A percentile compares a stretch with the other conserved stretches of the same genome.
phyloP scores from a whole-genome alignment of 2,329 filamentous ascomycete species.

The Delphinella strobiligena region DNA sequence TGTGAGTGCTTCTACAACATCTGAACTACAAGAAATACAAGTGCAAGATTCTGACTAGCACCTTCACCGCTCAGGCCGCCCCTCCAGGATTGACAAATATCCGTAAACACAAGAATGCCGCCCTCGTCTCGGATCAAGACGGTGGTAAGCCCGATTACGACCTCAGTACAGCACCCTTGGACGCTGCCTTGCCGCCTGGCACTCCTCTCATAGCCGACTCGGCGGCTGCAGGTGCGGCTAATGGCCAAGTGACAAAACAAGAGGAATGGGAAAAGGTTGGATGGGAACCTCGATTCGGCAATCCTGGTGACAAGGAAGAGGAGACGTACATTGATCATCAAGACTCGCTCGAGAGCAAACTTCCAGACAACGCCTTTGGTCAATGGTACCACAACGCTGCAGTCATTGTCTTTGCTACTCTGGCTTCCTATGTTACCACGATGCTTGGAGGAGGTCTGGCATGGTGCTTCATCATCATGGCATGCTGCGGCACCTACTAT shows the following conservation, averaged over 20 bases:
- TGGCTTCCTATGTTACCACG: conserved; percentile 82
- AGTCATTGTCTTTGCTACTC: conserved; percentile 86
- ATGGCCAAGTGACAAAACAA: conserved; percentile 43
- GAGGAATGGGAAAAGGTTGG: conserved; percentile 50
- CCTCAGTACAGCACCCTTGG: conserved; percentile 60
- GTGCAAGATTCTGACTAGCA: no score
- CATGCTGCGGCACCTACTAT: conserved; percentile 87
- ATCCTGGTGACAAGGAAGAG: conserved; percentile 40
- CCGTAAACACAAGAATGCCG: conserved; percentile 50
- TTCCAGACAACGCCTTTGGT: conserved; percentile 85
- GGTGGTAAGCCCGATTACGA: conserved; percentile 63
- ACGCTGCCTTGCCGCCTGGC: conserved; percentile 5
- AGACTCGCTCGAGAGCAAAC: conserved; percentile 69
- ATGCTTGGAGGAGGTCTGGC: conserved; percentile 80
- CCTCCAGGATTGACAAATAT: conserved; percentile 53
- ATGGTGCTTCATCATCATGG: conserved; percentile 92
- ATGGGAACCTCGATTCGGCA: conserved; percentile 80
- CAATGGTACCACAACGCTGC: conserved; percentile 98
- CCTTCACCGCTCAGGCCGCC: conserved; percentile 44
- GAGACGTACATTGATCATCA: conserved; percentile 66
- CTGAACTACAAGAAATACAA: no score
- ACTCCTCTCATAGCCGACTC: no score
- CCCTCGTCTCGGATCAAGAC: conserved; percentile 66
- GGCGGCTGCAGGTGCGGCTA: conserved; percentile 15
- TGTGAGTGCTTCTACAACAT: conserved; percentile 48